phyloP scores from a whole-genome alignment of 73 alveolate species.

The Loxodes magnus region DNA sequence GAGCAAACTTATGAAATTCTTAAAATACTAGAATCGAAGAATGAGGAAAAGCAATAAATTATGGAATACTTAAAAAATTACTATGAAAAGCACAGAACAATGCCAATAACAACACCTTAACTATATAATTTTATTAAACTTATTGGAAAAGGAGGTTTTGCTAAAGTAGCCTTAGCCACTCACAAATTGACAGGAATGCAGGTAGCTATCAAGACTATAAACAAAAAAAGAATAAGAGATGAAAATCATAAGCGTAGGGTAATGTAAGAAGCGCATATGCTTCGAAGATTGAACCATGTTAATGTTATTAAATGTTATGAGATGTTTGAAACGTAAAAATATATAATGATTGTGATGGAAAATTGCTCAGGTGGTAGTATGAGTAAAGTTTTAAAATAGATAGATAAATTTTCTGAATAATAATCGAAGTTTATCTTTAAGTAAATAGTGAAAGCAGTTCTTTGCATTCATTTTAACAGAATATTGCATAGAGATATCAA shows the following conservation, averaged over 20 bases:
- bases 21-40: no score
- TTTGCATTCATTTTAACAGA: conserved; percentile 64
- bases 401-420: conserved; percentile 76
- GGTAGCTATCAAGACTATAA: conserved; percentile 95
- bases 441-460: conserved; percentile 68
- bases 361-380: conserved; percentile 49
- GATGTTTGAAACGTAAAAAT: conserved; percentile 36
- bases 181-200: conserved; percentile 90
- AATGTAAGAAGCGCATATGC: conserved; percentile 27
- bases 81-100: conserved; percentile 19
- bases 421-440: conserved; percentile 70
- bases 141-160: conserved; percentile 95
- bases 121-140: conserved; percentile 20
- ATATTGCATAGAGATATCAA: conserved; percentile 92
- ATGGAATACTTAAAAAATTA: no score
- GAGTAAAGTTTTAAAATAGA: conserved; percentile 70
- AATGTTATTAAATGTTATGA: conserved; percentile 35
- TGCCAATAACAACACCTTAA: conserved; percentile 24
- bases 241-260: conserved; percentile 85
- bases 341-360: conserved; percentile 33
- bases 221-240: conserved; percentile 76
- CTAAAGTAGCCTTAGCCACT: conserved; percentile 85
- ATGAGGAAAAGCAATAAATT: no score
- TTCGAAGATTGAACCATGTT: conserved; percentile 36
- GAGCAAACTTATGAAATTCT: no score